These are phyloP conservation scores for Chaetothyriales sp. DNA, from an alignment of 2,329 filamentous ascomycete genomes.

Conservation along the genomic window DNA sequence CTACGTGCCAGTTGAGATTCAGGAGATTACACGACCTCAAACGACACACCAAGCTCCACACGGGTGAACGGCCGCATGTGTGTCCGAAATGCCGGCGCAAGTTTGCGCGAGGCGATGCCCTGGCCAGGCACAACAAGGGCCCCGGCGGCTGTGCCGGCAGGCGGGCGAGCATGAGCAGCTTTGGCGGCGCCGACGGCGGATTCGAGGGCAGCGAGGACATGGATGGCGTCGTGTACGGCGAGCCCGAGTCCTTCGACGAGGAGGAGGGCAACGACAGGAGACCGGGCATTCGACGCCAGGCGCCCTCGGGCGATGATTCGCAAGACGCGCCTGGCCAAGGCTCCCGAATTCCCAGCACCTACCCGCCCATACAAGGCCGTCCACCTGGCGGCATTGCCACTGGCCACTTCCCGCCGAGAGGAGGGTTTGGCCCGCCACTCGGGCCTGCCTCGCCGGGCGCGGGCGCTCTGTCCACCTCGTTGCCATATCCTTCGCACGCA, in stretches of 20 bases:
- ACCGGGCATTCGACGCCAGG: constrained; percentile 61
- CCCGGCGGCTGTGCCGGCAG: constrained; percentile 89
- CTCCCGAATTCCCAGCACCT: constrained; percentile 57
- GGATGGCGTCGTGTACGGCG: constrained; percentile 49
- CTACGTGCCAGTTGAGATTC: constrained; percentile 86
- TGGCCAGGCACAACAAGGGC: constrained; percentile 90
- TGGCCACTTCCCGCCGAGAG: constrained; percentile 50
- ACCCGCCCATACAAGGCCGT: constrained; percentile 52
- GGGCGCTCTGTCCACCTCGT: constrained; percentile 31
- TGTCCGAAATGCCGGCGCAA: constrained; percentile 89
- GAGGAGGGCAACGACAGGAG: constrained; percentile 32
- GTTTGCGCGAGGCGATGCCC: constrained; percentile 86
- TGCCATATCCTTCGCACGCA: constrained; percentile 28
- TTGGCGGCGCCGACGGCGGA: constrained; percentile 61
- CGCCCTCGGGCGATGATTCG: constrained; percentile 40
- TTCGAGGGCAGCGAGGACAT: constrained; percentile 43
- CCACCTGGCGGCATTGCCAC: constrained; percentile 36
- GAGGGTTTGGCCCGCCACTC: constrained; percentile 34
- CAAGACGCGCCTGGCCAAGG: constrained; percentile 23
- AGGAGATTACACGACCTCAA: constrained; percentile 88
- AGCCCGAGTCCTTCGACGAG: constrained; percentile 37
- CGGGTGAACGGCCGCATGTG: constrained; percentile 86
- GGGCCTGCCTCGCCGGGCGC: constrained; percentile 44
- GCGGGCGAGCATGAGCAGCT: constrained; percentile 71
- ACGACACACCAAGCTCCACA: constrained; percentile 90